Conservation (phyloP, 2,329 filamentous ascomycete genomes). For the Ascochyta lentis region DNA sequence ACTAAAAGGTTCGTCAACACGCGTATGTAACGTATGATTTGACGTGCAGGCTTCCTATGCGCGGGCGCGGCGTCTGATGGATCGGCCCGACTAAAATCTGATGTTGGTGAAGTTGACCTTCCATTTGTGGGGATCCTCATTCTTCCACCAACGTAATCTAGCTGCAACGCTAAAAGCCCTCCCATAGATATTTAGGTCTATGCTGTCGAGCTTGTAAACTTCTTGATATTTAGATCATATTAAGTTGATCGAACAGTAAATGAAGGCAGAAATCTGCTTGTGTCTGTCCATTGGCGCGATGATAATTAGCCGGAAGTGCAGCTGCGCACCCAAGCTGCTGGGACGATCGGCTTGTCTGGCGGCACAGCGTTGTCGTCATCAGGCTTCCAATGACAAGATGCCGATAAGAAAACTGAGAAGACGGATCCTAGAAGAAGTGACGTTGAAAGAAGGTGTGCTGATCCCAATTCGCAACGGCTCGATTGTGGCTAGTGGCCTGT, state of each 20-base stretch:
- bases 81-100: slow-evolving; percentile 2
- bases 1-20: neutral
- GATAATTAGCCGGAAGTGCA: neutral
- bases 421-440: neutral
- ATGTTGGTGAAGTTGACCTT: slow-evolving; percentile 2
- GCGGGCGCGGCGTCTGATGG: neutral
- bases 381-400: neutral
- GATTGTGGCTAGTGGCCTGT: too few species aligned
- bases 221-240: too few species aligned
- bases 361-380: neutral
- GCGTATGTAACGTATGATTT: neutral
- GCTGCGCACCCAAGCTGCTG: neutral
- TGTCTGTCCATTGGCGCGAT: neutral
- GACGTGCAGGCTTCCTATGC: neutral
- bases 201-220: too few species aligned
- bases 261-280: too few species aligned
- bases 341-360: neutral
- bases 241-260: too few species aligned
- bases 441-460: slow-evolving; percentile 1
- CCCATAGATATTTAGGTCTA: too few species aligned
- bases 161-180: neutral
- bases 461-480: neutral
- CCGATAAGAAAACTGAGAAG: neutral
- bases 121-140: neutral
- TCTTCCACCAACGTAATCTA: neutral